Evolutionary conservation across 2,329 filamentous ascomycete species (phyloP), one percentile per base, ranked within the genome.

Genomic region (Tolypocladium sp.): DNA sequence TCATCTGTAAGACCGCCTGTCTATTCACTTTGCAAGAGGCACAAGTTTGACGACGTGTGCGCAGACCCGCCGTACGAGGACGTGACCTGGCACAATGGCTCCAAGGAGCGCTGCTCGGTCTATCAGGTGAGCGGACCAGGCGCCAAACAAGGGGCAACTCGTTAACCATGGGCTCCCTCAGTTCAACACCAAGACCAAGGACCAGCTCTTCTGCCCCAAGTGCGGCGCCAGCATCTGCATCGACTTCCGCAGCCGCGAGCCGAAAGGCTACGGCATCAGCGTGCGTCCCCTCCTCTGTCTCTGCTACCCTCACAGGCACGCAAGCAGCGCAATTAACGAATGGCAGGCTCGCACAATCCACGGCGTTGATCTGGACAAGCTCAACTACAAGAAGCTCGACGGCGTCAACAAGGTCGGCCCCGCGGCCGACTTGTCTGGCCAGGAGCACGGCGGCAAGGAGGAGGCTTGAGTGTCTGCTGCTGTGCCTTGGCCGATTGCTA

Each of bases 141-240:
- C 15, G 15, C 2, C 17, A 15, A 8, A 30, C 15, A 20, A 5
- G 22, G 7, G 25, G 25, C 25, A 20, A 3, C 4, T 12, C 8
- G 49, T 4, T 52, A 9, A 52, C 49, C 8, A 17, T 2, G 17
- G 49, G 27, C 27, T n/a, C 2, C 27, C 1, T 12, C 41, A 67
- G 58, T 81, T 80, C 74, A 80, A 79, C 69, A 76, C 75, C 52
- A 77, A 78, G 66, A 59, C 67, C 51, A 76, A 75, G 61, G 77
- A 79, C 60, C 78, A 80, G 64, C 72, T 81, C 70, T 81, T 80
- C 63, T 81, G 78, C 60, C 71, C 72, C 37, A 72, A 74, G 60
- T 81, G 78, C 64, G 77, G 78, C 17, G 68, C 74, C 35, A 79
- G 76, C 62, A 68, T 80, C 22, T 76, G 75, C 1, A 78, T 80